phyloP scores from a whole-genome alignment of 2,329 filamentous ascomycete species.

The Penicillium sp. region DNA sequence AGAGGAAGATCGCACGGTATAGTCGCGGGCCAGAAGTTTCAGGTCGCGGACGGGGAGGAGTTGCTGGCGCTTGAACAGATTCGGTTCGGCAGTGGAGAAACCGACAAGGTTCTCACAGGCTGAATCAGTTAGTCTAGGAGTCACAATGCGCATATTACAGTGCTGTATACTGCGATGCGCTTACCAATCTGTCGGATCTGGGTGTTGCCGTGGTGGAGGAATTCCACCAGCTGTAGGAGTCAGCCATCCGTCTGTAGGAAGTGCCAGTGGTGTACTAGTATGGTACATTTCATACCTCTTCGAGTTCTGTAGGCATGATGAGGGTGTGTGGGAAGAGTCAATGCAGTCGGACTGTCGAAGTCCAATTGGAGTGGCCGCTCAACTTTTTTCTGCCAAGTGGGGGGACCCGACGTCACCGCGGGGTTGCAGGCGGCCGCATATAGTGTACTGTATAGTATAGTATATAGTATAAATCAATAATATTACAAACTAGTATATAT shows the following conservation, averaged over 20 bases:
- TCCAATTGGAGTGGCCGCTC: too few species aligned
- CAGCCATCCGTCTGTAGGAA: too few species aligned
- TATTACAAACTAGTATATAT: too few species aligned
- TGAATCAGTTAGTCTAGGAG: too few species aligned
- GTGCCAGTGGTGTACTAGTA: too few species aligned
- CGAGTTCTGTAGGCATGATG: conserved; percentile 74
- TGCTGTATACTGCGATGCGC: too few species aligned
- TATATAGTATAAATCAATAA: too few species aligned
- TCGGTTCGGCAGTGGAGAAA: conserved; percentile 75
- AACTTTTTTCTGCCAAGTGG: conserved; percentile 11
- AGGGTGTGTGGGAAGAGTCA: background rate
- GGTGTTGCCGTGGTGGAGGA: conserved; percentile 88
- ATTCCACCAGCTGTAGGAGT: conserved; percentile 65
- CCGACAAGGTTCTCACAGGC: conserved; percentile 86
- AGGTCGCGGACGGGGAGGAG: conserved; percentile 82
- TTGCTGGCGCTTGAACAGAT: conserved; percentile 81
- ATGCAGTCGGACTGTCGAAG: background rate
- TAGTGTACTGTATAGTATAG: too few species aligned
- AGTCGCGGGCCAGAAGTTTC: conserved; percentile 83
- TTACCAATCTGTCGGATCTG: conserved; percentile 81
- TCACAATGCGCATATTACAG: too few species aligned
- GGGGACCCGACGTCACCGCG: conserved; percentile 23
- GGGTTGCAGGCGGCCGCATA: background rate
- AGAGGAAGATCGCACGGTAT: conserved; percentile 63
- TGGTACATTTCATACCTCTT: conserved; percentile 62